A percentile compares a stretch with the other conserved stretches of the same genome.
Conservation (phyloP, 2,329 filamentous ascomycete species). For the Tolypocladium ophioglossoides region DNA sequence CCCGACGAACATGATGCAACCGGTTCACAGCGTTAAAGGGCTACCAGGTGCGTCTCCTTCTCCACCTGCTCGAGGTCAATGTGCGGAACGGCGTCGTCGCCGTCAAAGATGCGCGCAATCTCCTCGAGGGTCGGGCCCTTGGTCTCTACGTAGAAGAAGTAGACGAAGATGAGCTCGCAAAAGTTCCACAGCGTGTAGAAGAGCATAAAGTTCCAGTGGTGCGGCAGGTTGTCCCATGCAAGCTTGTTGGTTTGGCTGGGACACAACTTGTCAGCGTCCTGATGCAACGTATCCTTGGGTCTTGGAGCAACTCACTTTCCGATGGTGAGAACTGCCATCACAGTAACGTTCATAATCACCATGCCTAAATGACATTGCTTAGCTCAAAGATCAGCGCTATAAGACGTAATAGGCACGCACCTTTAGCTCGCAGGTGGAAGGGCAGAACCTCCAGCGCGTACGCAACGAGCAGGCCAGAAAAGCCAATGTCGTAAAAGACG, state of each 20-base stretch:
- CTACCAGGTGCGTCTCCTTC: no score
- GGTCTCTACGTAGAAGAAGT: slow-evolving; percentile 60
- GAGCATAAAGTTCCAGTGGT: slow-evolving; percentile 55
- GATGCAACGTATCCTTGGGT: no score
- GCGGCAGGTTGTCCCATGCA: slow-evolving; percentile 47
- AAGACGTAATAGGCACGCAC: slow-evolving; percentile 8
- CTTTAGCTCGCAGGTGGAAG: slow-evolving; percentile 46
- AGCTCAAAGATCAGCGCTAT: not conserved
- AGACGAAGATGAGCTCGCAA: slow-evolving; percentile 50
- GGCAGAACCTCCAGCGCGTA: slow-evolving; percentile 50
- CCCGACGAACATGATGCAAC: not conserved
- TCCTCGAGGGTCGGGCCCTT: slow-evolving; percentile 57
- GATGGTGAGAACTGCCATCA: slow-evolving; percentile 51
- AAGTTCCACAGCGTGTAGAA: slow-evolving; percentile 56
- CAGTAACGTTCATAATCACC: slow-evolving; percentile 54
- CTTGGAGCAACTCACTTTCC: slow-evolving; percentile 37
- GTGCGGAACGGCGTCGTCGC: slow-evolving; percentile 45
- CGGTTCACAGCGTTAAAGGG: no score
- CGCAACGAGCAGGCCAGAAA: slow-evolving; percentile 45
- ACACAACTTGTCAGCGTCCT: not conserved
- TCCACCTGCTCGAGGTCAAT: slow-evolving; percentile 41
- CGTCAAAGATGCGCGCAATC: slow-evolving; percentile 41
- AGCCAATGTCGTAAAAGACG: slow-evolving; percentile 49
- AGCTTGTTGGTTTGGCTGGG: slow-evolving; percentile 47
- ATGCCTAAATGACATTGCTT: slow-evolving; percentile 24